Evolutionary conservation across 129 eudicot species (phyloP).

Genomic region (Logfia minima): DNA sequence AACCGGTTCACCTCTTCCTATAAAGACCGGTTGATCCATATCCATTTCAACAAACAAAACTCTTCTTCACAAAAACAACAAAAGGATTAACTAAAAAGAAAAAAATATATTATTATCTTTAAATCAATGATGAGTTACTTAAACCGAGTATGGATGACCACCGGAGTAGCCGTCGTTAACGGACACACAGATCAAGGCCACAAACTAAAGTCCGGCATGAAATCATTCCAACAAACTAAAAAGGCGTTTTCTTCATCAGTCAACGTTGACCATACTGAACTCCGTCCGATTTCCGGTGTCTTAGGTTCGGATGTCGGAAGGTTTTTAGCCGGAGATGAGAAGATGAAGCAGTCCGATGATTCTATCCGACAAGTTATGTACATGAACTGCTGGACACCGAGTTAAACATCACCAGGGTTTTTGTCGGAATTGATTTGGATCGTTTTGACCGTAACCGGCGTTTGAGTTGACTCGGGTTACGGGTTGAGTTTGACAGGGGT

Average conservation of each 20-base stretch:
- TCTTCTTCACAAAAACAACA: no score
- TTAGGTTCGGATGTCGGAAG: slow-evolving; percentile 40
- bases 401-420: slow-evolving; percentile 9
- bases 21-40: background rate
- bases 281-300: slow-evolving; percentile 44
- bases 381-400: slow-evolving; percentile 54
- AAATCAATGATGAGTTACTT: slow-evolving; percentile 39
- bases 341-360: slow-evolving; percentile 38
- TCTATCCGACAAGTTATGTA: slow-evolving; percentile 54
- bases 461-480: background rate
- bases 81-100: no score
- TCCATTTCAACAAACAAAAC: background rate
- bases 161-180: slow-evolving; percentile 38
- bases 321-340: slow-evolving; percentile 28
- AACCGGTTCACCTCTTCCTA: background rate
- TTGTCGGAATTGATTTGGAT: background rate
- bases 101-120: no score
- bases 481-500: background rate
- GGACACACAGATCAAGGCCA: slow-evolving; percentile 48
- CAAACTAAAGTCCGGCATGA: slow-evolving; percentile 40
- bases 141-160: slow-evolving; percentile 45
- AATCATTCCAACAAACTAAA: slow-evolving; percentile 39
- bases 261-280: slow-evolving; percentile 34
- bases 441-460: background rate
- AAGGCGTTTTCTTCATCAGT: slow-evolving; percentile 28